These are phyloP conservation scores for Mycena floridula DNA, from an alignment of 768 basidiomycete genomes.

Conservation along the genomic window DNA sequence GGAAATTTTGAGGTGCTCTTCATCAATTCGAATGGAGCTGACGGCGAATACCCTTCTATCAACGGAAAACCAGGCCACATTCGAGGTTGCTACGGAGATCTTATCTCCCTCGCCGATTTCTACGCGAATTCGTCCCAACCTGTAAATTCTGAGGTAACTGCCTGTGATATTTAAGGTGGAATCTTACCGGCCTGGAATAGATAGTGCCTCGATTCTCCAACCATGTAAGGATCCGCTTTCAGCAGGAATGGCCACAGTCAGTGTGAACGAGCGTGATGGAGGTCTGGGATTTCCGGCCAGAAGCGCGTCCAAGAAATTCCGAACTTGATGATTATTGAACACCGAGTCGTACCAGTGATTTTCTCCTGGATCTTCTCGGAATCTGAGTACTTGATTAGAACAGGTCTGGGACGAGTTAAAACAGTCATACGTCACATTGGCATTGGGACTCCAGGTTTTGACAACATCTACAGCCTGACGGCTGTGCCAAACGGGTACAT, in stretches of 20 bases:
- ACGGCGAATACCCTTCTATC: not conserved
- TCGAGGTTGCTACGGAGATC: conserved; percentile 8
- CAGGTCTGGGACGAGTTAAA: not conserved
- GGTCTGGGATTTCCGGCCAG: conserved; percentile 2
- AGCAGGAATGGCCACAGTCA: conserved; percentile 65
- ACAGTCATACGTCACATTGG: conserved; percentile 31
- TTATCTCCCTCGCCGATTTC: not conserved
- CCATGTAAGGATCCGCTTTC: conserved; percentile 71
- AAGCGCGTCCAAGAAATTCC: conserved; percentile 44
- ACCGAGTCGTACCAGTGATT: conserved; percentile 69
- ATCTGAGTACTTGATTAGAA: conserved; percentile 28
- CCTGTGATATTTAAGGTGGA: too few relatives aligned
- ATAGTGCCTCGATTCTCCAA: conserved; percentile 54
- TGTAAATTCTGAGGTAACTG: too few relatives aligned
- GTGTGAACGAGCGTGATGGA: conserved; percentile 42
- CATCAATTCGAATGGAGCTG: conserved; percentile 1
- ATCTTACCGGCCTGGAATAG: conserved; percentile 67
- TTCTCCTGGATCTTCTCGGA: conserved; percentile 53
- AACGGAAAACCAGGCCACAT: conserved; percentile 13
- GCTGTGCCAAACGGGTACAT: conserved; percentile 85
- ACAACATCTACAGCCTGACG: conserved; percentile 58
- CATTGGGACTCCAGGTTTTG: conserved; percentile 46
- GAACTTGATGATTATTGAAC: conserved; percentile 48
- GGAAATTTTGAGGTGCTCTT: conserved; percentile 9
- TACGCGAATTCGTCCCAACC: not conserved